Conservation (phyloP, 305 asterid genomes). For the Solanum chacoense region DNA sequence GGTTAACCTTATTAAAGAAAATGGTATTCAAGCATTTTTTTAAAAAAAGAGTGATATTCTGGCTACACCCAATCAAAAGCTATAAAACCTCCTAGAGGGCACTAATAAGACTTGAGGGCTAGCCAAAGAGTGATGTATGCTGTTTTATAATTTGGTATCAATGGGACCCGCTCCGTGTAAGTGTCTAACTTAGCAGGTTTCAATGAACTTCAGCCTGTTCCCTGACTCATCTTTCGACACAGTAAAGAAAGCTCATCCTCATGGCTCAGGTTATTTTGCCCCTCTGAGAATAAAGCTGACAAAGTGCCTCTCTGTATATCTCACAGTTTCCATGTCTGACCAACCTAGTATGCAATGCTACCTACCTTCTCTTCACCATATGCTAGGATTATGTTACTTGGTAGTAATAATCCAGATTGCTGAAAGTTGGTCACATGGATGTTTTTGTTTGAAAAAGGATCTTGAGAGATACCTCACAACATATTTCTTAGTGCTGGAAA, state of each 20-base stretch:
- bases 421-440: background rate
- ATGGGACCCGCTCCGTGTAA: background rate
- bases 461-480: background rate
- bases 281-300: background rate
- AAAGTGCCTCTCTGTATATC: background rate
- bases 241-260: background rate
- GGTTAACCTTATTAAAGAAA: background rate
- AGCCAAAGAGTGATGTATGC: background rate
- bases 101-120: background rate
- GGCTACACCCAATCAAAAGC: background rate
- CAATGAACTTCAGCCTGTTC: background rate
- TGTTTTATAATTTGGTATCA: background rate
- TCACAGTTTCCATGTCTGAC: background rate
- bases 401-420: background rate
- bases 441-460: background rate
- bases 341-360: background rate
- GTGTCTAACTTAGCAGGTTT: background rate
- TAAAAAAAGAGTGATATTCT: background rate
- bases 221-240: background rate
- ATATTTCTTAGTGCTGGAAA: background rate
- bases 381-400: background rate
- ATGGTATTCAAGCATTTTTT: background rate
- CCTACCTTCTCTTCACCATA: background rate
- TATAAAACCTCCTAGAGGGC: background rate
- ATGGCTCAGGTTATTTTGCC: background rate